Base-by-base conservation (phyloP, 345 rosid genomes). In the Conringia planisiliqua region DNA sequence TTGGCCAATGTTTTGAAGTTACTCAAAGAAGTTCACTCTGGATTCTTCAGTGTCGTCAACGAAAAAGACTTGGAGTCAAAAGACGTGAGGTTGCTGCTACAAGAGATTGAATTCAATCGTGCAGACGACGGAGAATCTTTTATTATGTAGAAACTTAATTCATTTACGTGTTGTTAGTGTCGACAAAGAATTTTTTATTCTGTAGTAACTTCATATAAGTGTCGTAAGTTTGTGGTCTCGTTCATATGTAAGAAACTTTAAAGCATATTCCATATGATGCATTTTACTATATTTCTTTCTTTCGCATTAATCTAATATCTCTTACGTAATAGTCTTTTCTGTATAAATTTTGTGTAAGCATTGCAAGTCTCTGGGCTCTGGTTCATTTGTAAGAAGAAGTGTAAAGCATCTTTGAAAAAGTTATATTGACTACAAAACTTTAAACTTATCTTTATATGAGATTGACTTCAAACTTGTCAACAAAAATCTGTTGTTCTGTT, bases 1-100 rank as follows among this genome's bases (percentile, higher is more conserved):
- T 11, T 86, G 82, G 62, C 80, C 76, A 59, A 73, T 82, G 60
- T 78, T 84, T 54, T 82, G 84, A 17, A 84, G 78, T 2, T 74
- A 57, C 59, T 74, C 51, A 66, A 17, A 24, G 26, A 57, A 33
- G 33, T 74, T 57, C 60, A 74, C 22, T 2, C 24, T 26, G 62
- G 27, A 6, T 74, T 74, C 66, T 74, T 74, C 60, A 36, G 39
- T 6, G 51, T 36, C 2, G 60, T 36, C 50, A 71, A 32, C 7
- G 32, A 74, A 11, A 57, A 66, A 58, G 72, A 57, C 20, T 46
- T 64, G 36, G 12, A 27, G 7, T 46, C 56, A 4, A 36, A 64
- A 12, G 70, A 65, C 4, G 29, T 64, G 20, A 65, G 77, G 47
- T 4, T 33, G 58, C 46, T 73, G 64, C 64, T 73, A 11, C 70